A percentile compares a stretch with the other conserved stretches of the same genome.
phyloP scores from a whole-genome alignment of 768 basidiomycete genomes.

The Kwoniella europaea region DNA sequence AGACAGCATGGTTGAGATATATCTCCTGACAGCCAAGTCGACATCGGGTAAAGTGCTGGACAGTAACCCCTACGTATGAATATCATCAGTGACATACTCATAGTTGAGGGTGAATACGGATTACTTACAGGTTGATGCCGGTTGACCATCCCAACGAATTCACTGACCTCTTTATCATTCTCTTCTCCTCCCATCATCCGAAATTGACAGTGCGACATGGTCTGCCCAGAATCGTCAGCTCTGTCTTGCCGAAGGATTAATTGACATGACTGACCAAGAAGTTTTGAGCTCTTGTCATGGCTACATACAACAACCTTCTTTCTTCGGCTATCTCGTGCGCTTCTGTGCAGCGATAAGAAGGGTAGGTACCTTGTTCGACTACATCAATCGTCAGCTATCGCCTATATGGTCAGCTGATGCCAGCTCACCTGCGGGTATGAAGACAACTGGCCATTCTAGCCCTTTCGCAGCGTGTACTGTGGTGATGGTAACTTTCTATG shows the following conservation, averaged over 20 bases:
- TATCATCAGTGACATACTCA: neutral
- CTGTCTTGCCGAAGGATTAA: neutral
- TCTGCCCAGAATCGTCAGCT: conserved; percentile 30
- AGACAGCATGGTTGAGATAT: conserved; percentile 66
- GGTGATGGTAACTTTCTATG: conserved; percentile 77
- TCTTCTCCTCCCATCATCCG: conserved; percentile 63
- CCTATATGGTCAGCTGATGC: neutral
- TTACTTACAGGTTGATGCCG: conserved; percentile 61
- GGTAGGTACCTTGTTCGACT: conserved; percentile 78
- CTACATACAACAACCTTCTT: conserved; percentile 82
- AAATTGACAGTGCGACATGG: conserved; percentile 46
- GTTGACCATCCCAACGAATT: conserved; percentile 65
- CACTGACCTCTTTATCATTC: conserved; percentile 64
- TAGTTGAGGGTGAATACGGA: neutral
- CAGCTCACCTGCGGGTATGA: conserved; percentile 60
- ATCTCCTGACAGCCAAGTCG: conserved; percentile 60
- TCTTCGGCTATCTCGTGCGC: conserved; percentile 81
- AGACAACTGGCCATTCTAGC: conserved; percentile 88
- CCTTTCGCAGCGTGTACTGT: conserved; percentile 92
- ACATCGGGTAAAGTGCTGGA: conserved; percentile 62
- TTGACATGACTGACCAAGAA: conserved; percentile 61
- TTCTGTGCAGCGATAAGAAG: conserved; percentile 66
- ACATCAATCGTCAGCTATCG: conserved; percentile 15
- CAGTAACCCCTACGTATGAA: conserved; percentile 60
- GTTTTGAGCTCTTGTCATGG: conserved; percentile 80